Conservation (phyloP, 2,329 filamentous ascomycete genomes). For the Aspergillus pseudoterreus region DNA sequence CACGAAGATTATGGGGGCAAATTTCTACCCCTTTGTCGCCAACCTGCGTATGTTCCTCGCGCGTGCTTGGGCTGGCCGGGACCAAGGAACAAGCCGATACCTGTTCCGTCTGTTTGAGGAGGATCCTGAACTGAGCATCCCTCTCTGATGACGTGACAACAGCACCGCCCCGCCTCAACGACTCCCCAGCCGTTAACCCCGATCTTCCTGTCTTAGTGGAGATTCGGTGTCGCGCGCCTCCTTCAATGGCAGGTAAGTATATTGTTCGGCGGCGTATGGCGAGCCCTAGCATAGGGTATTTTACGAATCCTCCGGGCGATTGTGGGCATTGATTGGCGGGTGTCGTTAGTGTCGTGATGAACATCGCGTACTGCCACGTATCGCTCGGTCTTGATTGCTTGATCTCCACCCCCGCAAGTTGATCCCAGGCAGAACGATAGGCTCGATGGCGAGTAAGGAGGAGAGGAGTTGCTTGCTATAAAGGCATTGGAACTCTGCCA, state of each 20-base stretch:
- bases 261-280: neutral
- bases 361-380: neutral
- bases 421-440: neutral
- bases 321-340: neutral
- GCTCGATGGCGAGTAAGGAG: neutral
- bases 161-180: neutral
- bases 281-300: neutral
- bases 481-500: neutral
- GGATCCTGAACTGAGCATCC: slow-evolving; percentile 1
- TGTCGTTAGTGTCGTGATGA: neutral
- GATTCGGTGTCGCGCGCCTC: neutral
- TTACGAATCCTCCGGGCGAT: neutral
- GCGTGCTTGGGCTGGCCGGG: neutral
- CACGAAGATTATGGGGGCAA: neutral
- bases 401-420: neutral
- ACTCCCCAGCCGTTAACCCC: neutral
- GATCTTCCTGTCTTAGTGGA: neutral
- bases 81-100: neutral
- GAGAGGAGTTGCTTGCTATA: neutral
- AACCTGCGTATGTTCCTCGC: neutral
- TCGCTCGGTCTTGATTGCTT: neutral
- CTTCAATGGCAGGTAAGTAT: neutral
- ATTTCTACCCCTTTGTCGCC: slow-evolving; percentile 2
- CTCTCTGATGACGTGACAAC: neutral
- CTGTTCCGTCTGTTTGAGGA: neutral